These are phyloP conservation scores for Penicillium cinerascens DNA, from an alignment of 495 filamentous ascomycete genomes.

Conservation along the genomic window DNA sequence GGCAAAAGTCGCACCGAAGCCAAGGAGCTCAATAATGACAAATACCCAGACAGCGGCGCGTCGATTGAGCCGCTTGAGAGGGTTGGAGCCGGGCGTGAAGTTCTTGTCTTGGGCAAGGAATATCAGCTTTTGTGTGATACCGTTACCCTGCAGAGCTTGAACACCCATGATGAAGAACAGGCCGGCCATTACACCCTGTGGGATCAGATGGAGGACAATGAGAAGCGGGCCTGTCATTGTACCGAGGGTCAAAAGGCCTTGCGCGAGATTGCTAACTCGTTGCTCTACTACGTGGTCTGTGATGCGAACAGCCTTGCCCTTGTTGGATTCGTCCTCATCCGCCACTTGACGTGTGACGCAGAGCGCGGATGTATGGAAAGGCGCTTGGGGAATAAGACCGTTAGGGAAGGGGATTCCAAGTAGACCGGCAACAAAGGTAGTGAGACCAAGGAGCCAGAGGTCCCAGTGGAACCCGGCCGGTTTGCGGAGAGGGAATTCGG, in stretches of 20 bases:
- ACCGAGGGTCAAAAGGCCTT: slow-evolving; percentile 78
- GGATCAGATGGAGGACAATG: slow-evolving; percentile 77
- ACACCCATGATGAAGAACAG: slow-evolving; percentile 95
- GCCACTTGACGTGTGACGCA: slow-evolving; percentile 67
- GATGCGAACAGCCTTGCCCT: slow-evolving; percentile 58
- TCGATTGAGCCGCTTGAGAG: slow-evolving; percentile 59
- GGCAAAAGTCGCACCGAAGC: slow-evolving; percentile 86
- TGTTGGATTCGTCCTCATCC: slow-evolving; percentile 54
- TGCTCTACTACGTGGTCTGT: slow-evolving; percentile 84
- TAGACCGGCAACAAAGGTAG: slow-evolving; percentile 78
- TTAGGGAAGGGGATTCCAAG: slow-evolving; percentile 89
- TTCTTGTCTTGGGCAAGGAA: slow-evolving; percentile 66
- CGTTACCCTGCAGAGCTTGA: slow-evolving; percentile 75
- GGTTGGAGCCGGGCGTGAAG: slow-evolving; percentile 62
- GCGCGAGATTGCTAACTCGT: slow-evolving; percentile 78
- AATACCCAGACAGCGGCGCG: slow-evolving; percentile 70
- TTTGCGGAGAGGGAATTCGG: slow-evolving; percentile 85
- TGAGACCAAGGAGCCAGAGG: slow-evolving; percentile 84
- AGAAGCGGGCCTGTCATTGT: slow-evolving; percentile 88
- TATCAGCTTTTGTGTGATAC: slow-evolving; percentile 76
- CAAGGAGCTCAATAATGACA: slow-evolving; percentile 69
- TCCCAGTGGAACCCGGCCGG: slow-evolving; percentile 98
- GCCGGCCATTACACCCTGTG: slow-evolving; percentile 81
- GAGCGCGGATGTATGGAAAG: slow-evolving; percentile 84
- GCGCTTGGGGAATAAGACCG: slow-evolving; percentile 88